phyloP scores from a whole-genome alignment of 208 protist species.

The Trypanosoma mega region DNA sequence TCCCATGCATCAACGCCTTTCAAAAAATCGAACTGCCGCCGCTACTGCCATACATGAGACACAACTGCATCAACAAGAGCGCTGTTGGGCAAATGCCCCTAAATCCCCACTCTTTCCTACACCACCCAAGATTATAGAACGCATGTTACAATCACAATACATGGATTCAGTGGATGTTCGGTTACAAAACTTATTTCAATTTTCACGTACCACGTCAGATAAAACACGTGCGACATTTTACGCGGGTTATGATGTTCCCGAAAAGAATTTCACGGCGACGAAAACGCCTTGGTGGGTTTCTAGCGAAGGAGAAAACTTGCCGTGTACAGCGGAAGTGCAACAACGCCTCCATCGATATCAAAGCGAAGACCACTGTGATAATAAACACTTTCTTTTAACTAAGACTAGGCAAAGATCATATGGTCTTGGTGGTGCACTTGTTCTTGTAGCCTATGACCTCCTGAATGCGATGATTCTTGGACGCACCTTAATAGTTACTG shows the following conservation, averaged over 20 bases:
- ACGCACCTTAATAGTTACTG: slow-evolving; percentile 14
- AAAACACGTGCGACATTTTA: not conserved
- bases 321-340: slow-evolving; percentile 29
- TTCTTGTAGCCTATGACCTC: slow-evolving; percentile 27
- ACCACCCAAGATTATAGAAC: not conserved
- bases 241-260: slow-evolving; percentile 10
- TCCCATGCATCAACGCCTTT: slow-evolving; percentile 2
- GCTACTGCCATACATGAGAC: slow-evolving; percentile 1
- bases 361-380: not conserved
- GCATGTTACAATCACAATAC: not conserved
- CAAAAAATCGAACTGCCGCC: not conserved
- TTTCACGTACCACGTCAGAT: not conserved
- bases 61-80: slow-evolving; percentile 1
- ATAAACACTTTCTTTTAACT: slow-evolving; percentile 13
- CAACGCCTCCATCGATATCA: slow-evolving; percentile 19
- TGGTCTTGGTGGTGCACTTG: slow-evolving; percentile 23
- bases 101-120: slow-evolving; percentile 7
- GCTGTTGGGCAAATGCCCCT: slow-evolving; percentile 3
- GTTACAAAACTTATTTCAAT: slow-evolving; percentile 4
- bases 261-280: not conserved
- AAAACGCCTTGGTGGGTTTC: slow-evolving; percentile 14
- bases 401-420: slow-evolving; percentile 10
- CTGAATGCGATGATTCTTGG: slow-evolving; percentile 23
- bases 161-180: not conserved
- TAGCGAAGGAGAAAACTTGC: slow-evolving; percentile 4